Percentiles rank a stretch among this genome's conserved stretches.
Evolutionary conservation across 129 eudicot genomes (phyloP).

Genomic region (Mikania micrantha): DNA sequence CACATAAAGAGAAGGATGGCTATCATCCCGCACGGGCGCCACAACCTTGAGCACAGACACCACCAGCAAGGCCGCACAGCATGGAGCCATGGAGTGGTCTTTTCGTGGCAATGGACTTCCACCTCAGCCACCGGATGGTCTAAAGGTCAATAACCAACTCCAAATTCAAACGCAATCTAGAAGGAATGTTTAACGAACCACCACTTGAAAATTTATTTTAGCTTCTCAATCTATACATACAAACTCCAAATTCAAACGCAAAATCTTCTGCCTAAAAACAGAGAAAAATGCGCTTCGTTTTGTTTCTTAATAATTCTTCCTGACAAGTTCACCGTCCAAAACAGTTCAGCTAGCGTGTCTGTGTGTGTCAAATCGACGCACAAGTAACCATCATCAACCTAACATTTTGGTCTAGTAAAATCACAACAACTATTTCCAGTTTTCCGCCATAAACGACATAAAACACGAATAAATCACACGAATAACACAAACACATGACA

Average conservation of each 20-base stretch:
- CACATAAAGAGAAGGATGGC: no score
- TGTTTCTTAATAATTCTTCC: neutral
- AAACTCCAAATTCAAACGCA: neutral
- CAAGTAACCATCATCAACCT: neutral
- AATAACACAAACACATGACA: neutral
- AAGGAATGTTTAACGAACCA: no score
- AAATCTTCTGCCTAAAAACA: neutral
- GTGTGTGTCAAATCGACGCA: constrained; percentile 4
- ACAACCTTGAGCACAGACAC: no score
- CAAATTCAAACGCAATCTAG: no score
- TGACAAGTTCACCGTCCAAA: neutral
- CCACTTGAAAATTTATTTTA: no score
- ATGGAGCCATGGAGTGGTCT: no score
- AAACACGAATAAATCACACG: neutral
- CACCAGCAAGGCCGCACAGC: no score
- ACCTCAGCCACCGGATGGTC: no score
- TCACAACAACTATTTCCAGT: neutral
- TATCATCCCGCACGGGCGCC: no score
- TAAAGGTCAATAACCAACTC: no score
- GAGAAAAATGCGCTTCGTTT: neutral
- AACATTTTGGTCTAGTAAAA: neutral
- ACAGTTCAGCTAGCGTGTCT: no score
- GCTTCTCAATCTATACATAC: neutral
- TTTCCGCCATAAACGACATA: neutral
- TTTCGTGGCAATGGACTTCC: no score